A percentile compares a stretch with the other conserved stretches of the same genome.
Conservation (phyloP, 78 protist species). For the Cavenderia fasciculata region DNA sequence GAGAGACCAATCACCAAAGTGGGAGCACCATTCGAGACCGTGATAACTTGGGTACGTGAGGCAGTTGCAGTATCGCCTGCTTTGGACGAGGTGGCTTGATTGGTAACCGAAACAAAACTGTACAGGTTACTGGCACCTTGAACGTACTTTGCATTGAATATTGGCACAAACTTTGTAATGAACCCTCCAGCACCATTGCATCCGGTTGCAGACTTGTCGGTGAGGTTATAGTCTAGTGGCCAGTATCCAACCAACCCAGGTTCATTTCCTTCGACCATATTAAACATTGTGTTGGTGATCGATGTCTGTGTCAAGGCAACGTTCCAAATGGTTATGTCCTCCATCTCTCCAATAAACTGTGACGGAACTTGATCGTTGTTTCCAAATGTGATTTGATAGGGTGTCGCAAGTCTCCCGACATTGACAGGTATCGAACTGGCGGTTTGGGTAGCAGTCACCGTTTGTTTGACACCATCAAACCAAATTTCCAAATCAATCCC, state of each 20-base stretch:
- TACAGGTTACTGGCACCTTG: too few species aligned
- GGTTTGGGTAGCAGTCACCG: background rate
- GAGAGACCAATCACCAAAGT: too few species aligned
- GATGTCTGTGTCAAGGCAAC: background rate
- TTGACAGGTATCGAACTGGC: too few species aligned
- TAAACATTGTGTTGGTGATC: background rate
- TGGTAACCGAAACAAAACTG: too few species aligned
- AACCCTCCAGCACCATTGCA: background rate
- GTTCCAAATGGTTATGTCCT: background rate
- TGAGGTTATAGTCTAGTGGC: slow-evolving; percentile 1
- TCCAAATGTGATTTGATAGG: background rate
- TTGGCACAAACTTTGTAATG: too few species aligned
- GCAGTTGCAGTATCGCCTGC: too few species aligned
- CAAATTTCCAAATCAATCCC: background rate
- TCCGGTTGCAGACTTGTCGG: background rate
- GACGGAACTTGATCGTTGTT: background rate
- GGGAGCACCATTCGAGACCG: too few species aligned
- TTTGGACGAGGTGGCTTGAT: too few species aligned
- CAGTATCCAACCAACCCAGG: background rate
- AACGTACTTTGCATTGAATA: too few species aligned
- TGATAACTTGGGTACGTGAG: too few species aligned
- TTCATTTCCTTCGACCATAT: background rate
- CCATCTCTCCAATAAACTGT: background rate
- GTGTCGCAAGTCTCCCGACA: too few species aligned
- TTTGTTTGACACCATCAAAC: background rate